Evolutionary conservation across 495 filamentous ascomycete species (phyloP), one percentile per base, ranked within the genome.

Genomic region (Jackrogersella minutella): DNA sequence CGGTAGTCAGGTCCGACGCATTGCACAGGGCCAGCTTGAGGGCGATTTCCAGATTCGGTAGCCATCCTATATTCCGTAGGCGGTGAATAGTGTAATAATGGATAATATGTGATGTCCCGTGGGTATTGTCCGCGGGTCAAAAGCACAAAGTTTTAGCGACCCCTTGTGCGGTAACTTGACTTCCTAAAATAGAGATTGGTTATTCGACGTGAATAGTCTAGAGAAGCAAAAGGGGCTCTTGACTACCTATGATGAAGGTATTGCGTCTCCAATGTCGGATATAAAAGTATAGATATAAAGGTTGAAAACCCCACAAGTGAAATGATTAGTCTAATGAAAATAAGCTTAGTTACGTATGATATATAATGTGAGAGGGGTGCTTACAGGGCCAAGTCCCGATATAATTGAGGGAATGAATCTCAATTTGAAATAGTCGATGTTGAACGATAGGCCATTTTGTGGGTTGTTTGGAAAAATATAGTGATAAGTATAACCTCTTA

Each of bases 1-100:
- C 86, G 86, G 76, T 96, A 96, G 66, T 88, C 81, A 31, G 93
- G 93, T 14, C 93, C 93, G 51, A 97, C 87, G 54, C 84, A 85
- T 70, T 90, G 83, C 31, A 86, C 88, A 55, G 90, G 90, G 33
- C 89, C 86, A 43, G 68, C 54, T 51, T 73, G 58, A 58, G 66
- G 69, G 46, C 70, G 62, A 54, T 50, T 62, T 68, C 53, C 59
- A 31, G 72, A 71, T 37, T 34, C 55, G 47, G 72, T 67, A 53
- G 66, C 66, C 66, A 69, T 69, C 22, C 37, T 64, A 58, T 57
- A 52, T 34, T 31, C 54, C 19, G 13, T 31, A 17, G 26, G 22
- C 34, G 36, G 13, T 37, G 28, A 21, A 46, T 19, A 26, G n/a
- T 30, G n/a, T 13, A 37, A 0, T 2, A 50, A 9, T 31, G 16